Evolutionary conservation across 331 rosid species (phyloP).

Genomic region (Quercus tomentella): DNA sequence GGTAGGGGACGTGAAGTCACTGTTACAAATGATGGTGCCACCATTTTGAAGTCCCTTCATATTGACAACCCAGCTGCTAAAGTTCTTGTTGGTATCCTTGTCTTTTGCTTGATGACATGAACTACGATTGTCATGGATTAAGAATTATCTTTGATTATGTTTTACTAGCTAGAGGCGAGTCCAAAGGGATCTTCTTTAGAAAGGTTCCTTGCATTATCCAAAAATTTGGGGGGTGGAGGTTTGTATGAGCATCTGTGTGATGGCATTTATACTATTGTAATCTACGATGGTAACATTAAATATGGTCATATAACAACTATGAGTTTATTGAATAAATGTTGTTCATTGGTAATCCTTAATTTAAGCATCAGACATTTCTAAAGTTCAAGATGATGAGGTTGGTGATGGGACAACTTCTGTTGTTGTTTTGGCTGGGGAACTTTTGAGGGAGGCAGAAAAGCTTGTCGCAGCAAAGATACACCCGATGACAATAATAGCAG

Average conservation of each 20-base stretch:
- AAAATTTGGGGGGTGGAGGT: too few relatives aligned
- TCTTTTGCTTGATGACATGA: neutral
- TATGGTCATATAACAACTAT: neutral
- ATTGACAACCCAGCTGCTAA: conserved; percentile 98
- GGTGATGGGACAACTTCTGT: conserved; percentile 99
- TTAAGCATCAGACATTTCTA: conserved; percentile 67
- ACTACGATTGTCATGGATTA: neutral
- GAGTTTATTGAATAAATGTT: neutral
- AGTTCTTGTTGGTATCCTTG: conserved; percentile 96
- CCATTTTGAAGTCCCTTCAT: conserved; percentile 93
- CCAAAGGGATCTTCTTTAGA: too few relatives aligned
- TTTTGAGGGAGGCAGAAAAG: conserved; percentile 91
- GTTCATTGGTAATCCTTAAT: conserved; percentile 42
- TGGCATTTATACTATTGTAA: neutral
- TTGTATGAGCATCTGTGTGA: neutral
- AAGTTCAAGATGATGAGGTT: conserved; percentile 99
- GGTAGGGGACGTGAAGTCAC: conserved; percentile 89
- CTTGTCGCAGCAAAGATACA: conserved; percentile 87
- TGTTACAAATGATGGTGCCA: conserved; percentile 96
- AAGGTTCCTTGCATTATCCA: too few relatives aligned
- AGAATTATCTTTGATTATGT: neutral
- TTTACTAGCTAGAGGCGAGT: too few relatives aligned
- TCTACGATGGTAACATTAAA: neutral
- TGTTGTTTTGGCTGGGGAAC: conserved; percentile 98
- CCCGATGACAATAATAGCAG: conserved; percentile 97